Evolutionary conservation across 768 basidiomycete genomes (phyloP).

Genomic region (Boletus reticuloceps): DNA sequence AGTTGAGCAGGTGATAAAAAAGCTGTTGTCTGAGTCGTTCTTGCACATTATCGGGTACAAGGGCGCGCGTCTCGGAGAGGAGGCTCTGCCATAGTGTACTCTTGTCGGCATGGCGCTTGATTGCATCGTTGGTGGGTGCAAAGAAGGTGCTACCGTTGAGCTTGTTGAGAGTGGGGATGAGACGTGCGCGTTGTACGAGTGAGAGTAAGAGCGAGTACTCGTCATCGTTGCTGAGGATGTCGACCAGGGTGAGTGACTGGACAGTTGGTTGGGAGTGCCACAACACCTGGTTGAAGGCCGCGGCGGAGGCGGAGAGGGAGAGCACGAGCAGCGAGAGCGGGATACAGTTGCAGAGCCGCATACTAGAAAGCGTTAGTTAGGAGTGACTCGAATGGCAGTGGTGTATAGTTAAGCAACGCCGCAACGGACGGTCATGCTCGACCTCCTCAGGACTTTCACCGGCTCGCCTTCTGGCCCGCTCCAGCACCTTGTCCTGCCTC

Average conservation of each 20-base stretch:
- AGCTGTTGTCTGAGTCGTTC: slow-evolving; percentile 85
- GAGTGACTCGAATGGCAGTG: too few relatives aligned
- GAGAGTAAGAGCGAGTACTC: slow-evolving; percentile 75
- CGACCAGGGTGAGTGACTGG: slow-evolving; percentile 65
- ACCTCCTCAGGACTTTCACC: slow-evolving; percentile 43
- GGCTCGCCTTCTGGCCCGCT: slow-evolving; percentile 54
- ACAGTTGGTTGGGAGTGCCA: slow-evolving; percentile 20
- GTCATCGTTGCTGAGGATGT: slow-evolving; percentile 68
- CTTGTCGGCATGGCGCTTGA: slow-evolving; percentile 45
- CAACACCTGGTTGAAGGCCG: slow-evolving; percentile 20
- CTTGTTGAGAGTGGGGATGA: slow-evolving; percentile 89
- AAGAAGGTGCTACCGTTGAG: slow-evolving; percentile 85
- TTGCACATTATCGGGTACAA: slow-evolving; percentile 74
- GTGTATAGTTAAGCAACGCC: slow-evolving; percentile 6
- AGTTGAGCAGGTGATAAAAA: slow-evolving; percentile 92
- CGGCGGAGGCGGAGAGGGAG: slow-evolving; percentile 10
- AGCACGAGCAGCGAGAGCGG: slow-evolving; percentile 35
- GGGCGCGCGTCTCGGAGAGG: slow-evolving; percentile 26
- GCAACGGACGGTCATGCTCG: slow-evolving; percentile 39
- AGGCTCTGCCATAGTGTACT: slow-evolving; percentile 33
- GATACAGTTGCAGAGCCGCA: slow-evolving; percentile 35
- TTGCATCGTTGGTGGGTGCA: slow-evolving; percentile 93
- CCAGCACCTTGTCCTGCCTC: slow-evolving; percentile 55
- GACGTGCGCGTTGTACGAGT: slow-evolving; percentile 79
- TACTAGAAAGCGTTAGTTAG: not conserved